Conservation (phyloP, 306 rosid genomes). For the Gillenia trifoliata region DNA sequence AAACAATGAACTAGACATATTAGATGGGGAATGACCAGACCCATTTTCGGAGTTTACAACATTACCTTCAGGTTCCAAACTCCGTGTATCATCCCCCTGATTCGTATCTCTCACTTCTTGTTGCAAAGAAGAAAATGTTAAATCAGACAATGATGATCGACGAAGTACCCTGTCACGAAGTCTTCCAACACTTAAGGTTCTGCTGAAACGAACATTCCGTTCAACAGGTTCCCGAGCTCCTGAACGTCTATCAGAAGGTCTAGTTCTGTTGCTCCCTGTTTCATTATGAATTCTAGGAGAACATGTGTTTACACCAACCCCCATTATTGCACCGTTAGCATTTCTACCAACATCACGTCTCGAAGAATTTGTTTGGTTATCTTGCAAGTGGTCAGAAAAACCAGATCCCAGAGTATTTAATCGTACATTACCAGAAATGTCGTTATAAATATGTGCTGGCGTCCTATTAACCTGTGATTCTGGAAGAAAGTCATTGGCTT, state of each 20-base stretch:
- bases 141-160: constrained; percentile 73
- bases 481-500: constrained; percentile 36
- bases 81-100: constrained; percentile 45
- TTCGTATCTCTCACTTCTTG: constrained; percentile 60
- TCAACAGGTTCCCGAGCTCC: constrained; percentile 86
- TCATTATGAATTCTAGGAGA: constrained; percentile 46
- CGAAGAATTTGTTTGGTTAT: constrained; percentile 35
- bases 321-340: constrained; percentile 35
- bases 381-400: constrained; percentile 29
- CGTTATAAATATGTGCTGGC: constrained; percentile 36
- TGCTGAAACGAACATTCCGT: constrained; percentile 83
- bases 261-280: constrained; percentile 45
- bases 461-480: constrained; percentile 32
- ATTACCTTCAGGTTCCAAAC: constrained; percentile 33
- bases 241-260: constrained; percentile 52
- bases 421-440: constrained; percentile 41
- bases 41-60: constrained; percentile 38
- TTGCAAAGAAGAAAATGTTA: constrained; percentile 61
- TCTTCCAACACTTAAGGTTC: constrained; percentile 97
- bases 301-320: constrained; percentile 37
- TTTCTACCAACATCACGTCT: constrained; percentile 37
- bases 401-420: constrained; percentile 29
- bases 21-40: constrained; percentile 47
- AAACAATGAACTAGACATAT: constrained; percentile 54
- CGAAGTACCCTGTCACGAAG: constrained; percentile 98